Conservation (phyloP, 345 rosid genomes). For the Crucihimalaya himalaica region DNA sequence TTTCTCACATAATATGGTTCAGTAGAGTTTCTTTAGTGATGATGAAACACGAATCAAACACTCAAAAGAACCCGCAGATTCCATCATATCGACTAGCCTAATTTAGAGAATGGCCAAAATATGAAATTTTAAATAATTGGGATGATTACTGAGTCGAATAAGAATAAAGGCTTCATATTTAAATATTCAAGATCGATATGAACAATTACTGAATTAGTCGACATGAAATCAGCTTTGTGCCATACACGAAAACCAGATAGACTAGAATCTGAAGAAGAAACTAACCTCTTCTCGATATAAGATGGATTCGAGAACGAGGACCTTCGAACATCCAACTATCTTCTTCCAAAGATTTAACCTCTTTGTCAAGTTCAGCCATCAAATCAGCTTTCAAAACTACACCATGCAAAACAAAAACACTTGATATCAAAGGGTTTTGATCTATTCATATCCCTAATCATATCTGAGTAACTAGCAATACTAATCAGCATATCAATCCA, state of each 20-base stretch:
- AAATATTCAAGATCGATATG: neutral
- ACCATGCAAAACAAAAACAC: conserved; percentile 8
- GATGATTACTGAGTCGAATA: neutral
- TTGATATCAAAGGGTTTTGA: neutral
- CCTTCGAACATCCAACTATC: conserved; percentile 94
- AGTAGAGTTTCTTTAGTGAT: neutral
- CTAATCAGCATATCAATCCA: neutral
- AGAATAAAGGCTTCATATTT: neutral
- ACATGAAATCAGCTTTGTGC: neutral
- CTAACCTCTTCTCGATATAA: conserved; percentile 71
- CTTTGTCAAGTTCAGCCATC: conserved; percentile 68
- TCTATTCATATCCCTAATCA: neutral
- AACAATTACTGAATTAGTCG: neutral
- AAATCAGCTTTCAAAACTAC: conserved; percentile 83
- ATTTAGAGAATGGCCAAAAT: neutral
- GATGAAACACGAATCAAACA: neutral
- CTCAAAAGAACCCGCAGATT: neutral
- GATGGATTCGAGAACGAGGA: conserved; percentile 85
- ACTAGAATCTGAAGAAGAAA: conserved; percentile 1
- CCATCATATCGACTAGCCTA: neutral
- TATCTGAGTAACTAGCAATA: neutral
- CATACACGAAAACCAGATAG: neutral
- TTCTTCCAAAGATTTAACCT: conserved; percentile 85
- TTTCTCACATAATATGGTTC: neutral
- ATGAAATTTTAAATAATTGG: neutral